Evolutionary conservation across 1,139 yeast genomes (phyloP).

Genomic region (Yamadazyma atlantica): DNA sequence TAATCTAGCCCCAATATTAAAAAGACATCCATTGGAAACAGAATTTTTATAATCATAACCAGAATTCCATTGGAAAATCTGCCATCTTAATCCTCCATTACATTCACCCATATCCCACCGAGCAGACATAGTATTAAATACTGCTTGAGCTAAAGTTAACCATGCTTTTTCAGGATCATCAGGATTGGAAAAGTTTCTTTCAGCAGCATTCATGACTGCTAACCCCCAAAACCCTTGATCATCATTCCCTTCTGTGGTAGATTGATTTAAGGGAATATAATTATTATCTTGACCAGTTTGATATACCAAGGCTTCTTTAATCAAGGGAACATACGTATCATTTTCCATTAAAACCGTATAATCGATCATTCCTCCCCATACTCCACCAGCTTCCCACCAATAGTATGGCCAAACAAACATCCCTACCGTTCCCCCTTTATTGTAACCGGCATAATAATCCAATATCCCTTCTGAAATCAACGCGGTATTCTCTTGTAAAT

Average conservation of each 20-base stretch:
- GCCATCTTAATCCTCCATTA: slow-evolving; percentile 94
- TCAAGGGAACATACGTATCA: slow-evolving; percentile 53
- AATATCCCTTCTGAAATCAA: slow-evolving; percentile 62
- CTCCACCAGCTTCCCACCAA: slow-evolving; percentile 97
- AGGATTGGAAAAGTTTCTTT: slow-evolving; percentile 72
- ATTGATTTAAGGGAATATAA: slow-evolving; percentile 74
- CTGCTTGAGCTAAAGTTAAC: slow-evolving; percentile 76
- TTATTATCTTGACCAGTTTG: slow-evolving; percentile 69
- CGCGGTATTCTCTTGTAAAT: slow-evolving; percentile 50
- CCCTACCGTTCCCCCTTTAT: slow-evolving; percentile 73
- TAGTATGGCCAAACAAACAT: slow-evolving; percentile 75
- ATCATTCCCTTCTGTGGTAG: slow-evolving; percentile 84
- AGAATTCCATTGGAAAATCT: slow-evolving; percentile 89
- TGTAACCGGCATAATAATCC: slow-evolving; percentile 67
- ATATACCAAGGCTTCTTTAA: slow-evolving; percentile 58
- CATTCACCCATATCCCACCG: slow-evolving; percentile 82
- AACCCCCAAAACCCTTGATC: slow-evolving; percentile 94
- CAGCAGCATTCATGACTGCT: slow-evolving; percentile 81
- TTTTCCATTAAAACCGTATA: slow-evolving; percentile 64
- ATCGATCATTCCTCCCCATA: slow-evolving; percentile 75
- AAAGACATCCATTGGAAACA: slow-evolving; percentile 86
- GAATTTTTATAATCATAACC: slow-evolving; percentile 93
- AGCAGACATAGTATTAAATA: slow-evolving; percentile 83
- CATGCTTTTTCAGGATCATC: slow-evolving; percentile 44
- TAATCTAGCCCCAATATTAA: slow-evolving; percentile 83